These are phyloP conservation scores for Kluyveromyces dobzhanskii DNA, from an alignment of 805 yeast genomes.

Conservation along the genomic window DNA sequence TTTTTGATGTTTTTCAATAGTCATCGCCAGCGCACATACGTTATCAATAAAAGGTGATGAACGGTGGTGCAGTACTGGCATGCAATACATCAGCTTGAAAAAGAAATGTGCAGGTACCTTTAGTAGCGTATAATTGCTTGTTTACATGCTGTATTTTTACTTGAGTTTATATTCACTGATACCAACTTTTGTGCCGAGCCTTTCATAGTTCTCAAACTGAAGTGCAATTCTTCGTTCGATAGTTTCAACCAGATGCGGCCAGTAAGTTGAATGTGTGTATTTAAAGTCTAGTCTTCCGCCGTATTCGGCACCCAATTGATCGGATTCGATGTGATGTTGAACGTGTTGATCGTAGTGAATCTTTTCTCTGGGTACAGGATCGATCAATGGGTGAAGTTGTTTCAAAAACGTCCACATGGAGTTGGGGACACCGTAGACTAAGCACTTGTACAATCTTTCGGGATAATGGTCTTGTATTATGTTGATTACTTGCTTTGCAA, in stretches of 20 bases:
- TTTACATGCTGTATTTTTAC: neutral
- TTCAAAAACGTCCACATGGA: conserved; percentile 48
- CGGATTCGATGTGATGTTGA: conserved; percentile 43
- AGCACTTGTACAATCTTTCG: conserved; percentile 46
- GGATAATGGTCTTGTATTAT: conserved; percentile 53
- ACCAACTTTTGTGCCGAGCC: conserved; percentile 42
- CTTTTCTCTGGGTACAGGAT: conserved; percentile 50
- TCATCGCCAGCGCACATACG: no score
- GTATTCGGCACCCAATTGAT: conserved; percentile 44
- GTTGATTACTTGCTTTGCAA: conserved; percentile 41
- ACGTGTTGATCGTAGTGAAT: conserved; percentile 51
- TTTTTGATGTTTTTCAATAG: no score
- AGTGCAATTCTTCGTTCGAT: conserved; percentile 32
- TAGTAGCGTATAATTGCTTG: no score
- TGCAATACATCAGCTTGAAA: no score
- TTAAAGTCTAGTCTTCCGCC: conserved; percentile 41
- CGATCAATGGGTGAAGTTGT: conserved; percentile 48
- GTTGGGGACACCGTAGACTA: conserved; percentile 50
- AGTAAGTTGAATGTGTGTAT: conserved; percentile 44
- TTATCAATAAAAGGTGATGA: no score
- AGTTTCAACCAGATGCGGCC: conserved; percentile 42
- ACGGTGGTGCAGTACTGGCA: no score
- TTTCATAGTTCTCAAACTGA: conserved; percentile 32
- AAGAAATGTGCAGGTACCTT: no score
- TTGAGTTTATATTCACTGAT: conserved; percentile 48